Percentiles rank a stretch among this genome's conserved stretches.
Conservation (phyloP, 352 stramenopile genomes). For the Plasmopara viticola region DNA sequence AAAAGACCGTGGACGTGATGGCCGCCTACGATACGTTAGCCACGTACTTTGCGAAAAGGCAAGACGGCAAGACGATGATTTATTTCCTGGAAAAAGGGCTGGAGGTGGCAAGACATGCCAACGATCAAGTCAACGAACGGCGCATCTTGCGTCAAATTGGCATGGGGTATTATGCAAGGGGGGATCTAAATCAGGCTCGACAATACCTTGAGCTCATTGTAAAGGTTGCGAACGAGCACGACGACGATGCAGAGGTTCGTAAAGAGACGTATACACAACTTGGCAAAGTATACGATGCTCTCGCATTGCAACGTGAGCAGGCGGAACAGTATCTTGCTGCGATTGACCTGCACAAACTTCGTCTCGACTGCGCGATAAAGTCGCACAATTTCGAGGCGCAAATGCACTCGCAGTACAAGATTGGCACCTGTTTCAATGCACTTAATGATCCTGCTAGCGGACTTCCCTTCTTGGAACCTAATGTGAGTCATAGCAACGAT, state of each 20-base stretch:
- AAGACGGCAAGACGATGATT: conserved; percentile 85
- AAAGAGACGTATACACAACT: conserved; percentile 59
- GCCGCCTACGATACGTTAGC: conserved; percentile 78
- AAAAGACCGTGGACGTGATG: conserved; percentile 81
- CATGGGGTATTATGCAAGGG: conserved; percentile 63
- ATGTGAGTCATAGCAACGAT: conserved; percentile 23
- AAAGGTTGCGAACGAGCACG: conserved; percentile 58
- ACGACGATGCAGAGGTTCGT: conserved; percentile 51
- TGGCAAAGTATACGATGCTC: conserved; percentile 66
- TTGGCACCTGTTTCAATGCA: conserved; percentile 70
- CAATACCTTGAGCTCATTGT: conserved; percentile 82
- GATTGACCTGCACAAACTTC: conserved; percentile 74
- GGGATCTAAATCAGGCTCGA: conserved; percentile 64
- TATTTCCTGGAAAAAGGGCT: conserved; percentile 93
- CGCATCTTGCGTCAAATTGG: conserved; percentile 79
- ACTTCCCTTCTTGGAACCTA: conserved; percentile 78
- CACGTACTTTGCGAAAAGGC: conserved; percentile 62
- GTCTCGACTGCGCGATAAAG: conserved; percentile 61
- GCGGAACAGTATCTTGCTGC: conserved; percentile 32
- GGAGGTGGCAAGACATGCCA: conserved; percentile 83
- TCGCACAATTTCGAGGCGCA: conserved; percentile 54
- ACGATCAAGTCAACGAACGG: conserved; percentile 86
- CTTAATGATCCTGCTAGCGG: conserved; percentile 55
- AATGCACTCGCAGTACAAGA: conserved; percentile 61
- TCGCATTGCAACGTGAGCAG: conserved; percentile 45